Evolutionary conservation across 176 grass and related monocot species (phyloP).

Genomic region (Triticum urartu): DNA sequence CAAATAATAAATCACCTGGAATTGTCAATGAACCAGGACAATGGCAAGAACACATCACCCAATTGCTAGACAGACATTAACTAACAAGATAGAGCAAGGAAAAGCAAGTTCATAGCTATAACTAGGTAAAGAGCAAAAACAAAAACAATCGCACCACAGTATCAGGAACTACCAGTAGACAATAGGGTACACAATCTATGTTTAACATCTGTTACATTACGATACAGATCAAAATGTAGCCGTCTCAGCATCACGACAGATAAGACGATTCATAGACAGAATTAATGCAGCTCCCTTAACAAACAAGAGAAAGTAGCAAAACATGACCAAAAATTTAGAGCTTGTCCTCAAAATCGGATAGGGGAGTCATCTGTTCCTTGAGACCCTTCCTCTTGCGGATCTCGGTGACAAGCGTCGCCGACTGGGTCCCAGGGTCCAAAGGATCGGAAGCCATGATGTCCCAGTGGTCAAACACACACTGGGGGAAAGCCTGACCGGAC

Average conservation of each 20-base stretch:
- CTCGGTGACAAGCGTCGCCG: slow-evolving; percentile 32
- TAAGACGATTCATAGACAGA: background rate
- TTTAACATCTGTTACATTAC: slow-evolving; percentile 10
- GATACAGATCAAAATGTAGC: background rate
- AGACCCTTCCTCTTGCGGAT: slow-evolving; percentile 62
- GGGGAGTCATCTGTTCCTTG: slow-evolving; percentile 76
- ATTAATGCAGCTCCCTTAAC: background rate
- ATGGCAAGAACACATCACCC: too few relatives aligned
- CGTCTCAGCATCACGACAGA: background rate
- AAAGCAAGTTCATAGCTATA: background rate
- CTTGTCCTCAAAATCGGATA: slow-evolving; percentile 68
- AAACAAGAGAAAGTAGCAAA: background rate
- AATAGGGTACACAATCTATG: background rate
- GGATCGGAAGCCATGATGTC: slow-evolving; percentile 72
- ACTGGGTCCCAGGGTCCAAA: slow-evolving; percentile 41
- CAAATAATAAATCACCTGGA: too few relatives aligned
- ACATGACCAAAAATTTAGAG: slow-evolving; percentile 25
- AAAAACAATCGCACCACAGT: background rate
- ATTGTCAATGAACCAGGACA: too few relatives aligned
- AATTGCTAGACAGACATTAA: too few relatives aligned
- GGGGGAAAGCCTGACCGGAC: slow-evolving; percentile 64
- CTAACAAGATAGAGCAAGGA: too few relatives aligned
- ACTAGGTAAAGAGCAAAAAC: too few relatives aligned
- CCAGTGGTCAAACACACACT: slow-evolving; percentile 72
- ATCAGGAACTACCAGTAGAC: background rate